phyloP scores from a whole-genome alignment of 192 early-diverging fungal genomes.

The Dispira simplex region DNA sequence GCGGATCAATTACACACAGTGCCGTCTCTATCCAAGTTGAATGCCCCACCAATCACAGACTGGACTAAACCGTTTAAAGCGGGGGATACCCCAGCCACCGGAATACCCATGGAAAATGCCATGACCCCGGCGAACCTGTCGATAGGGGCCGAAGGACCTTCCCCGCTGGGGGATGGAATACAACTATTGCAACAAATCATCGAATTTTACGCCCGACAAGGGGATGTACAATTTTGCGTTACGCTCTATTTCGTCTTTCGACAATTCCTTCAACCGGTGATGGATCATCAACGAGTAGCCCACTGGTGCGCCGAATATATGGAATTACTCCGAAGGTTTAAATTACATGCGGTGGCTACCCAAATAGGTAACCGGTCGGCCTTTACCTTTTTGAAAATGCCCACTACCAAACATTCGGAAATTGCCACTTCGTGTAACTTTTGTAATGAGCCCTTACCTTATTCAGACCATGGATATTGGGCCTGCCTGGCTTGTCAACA shows the following conservation, averaged over 20 bases:
- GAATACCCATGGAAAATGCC: too few relatives aligned
- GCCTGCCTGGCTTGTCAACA: not conserved
- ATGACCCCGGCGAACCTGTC: too few relatives aligned
- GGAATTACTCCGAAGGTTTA: constrained; percentile 1
- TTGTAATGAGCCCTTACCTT: not conserved
- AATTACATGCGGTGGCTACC: constrained; percentile 3
- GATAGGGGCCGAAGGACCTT: not conserved
- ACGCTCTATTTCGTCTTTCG: constrained; percentile 6
- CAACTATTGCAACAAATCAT: not conserved
- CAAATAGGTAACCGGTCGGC: constrained; percentile 7
- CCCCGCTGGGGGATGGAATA: not conserved
- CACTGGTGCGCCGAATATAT: constrained; percentile 8
- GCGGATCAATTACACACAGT: too few relatives aligned
- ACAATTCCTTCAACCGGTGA: not conserved
- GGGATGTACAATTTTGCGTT: constrained; percentile 9
- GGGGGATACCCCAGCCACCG: too few relatives aligned
- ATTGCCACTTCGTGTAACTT: not conserved
- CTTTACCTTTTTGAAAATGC: constrained; percentile 6
- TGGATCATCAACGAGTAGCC: not conserved
- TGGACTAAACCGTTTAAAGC: too few relatives aligned
- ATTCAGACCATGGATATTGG: constrained; percentile 5
- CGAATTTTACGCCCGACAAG: constrained; percentile 2
- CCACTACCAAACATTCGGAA: constrained; percentile 10
- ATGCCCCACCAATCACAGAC: too few relatives aligned
- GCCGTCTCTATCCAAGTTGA: too few relatives aligned